These are phyloP conservation scores for Tetraselmis chui DNA, from an alignment of 139 green algal genomes.

Conservation along the genomic window DNA sequence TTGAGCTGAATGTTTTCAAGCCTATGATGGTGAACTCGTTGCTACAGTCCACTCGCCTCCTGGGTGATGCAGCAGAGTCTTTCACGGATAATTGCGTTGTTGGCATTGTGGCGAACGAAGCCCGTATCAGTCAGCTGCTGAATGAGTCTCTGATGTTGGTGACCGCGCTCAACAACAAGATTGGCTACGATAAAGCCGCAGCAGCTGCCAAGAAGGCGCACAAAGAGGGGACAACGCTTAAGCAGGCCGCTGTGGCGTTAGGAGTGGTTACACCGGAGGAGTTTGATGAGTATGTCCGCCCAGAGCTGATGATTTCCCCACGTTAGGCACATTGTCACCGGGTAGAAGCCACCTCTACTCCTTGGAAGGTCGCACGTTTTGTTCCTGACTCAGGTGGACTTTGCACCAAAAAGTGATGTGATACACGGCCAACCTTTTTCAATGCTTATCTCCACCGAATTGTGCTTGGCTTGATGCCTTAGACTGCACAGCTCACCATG, in stretches of 20 bases:
- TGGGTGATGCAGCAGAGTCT: conserved; percentile 68
- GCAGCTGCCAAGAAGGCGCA: conserved; percentile 92
- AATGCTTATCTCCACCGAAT: too few relatives aligned
- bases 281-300: conserved; percentile 85
- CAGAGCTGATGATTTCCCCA: conserved; percentile 81
- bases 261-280: conserved; percentile 60
- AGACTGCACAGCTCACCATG: too few relatives aligned
- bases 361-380: too few relatives aligned
- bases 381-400: too few relatives aligned
- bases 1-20: conserved; percentile 97
- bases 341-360: too few relatives aligned
- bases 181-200: conserved; percentile 93
- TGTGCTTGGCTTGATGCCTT: too few relatives aligned
- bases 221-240: conserved; percentile 75
- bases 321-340: too few relatives aligned
- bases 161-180: conserved; percentile 82
- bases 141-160: conserved; percentile 94
- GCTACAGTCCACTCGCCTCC: conserved; percentile 52
- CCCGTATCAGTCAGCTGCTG: conserved; percentile 73
- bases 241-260: conserved; percentile 74
- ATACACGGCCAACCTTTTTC: too few relatives aligned
- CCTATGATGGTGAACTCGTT: conserved; percentile 67
- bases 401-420: too few relatives aligned
- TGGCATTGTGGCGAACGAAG: conserved; percentile 73
- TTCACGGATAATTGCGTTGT: conserved; percentile 80